A percentile compares a stretch with the other conserved stretches of the same genome.
phyloP scores from a whole-genome alignment of 345 rosid genomes.

The Melastoma malabathricum region DNA sequence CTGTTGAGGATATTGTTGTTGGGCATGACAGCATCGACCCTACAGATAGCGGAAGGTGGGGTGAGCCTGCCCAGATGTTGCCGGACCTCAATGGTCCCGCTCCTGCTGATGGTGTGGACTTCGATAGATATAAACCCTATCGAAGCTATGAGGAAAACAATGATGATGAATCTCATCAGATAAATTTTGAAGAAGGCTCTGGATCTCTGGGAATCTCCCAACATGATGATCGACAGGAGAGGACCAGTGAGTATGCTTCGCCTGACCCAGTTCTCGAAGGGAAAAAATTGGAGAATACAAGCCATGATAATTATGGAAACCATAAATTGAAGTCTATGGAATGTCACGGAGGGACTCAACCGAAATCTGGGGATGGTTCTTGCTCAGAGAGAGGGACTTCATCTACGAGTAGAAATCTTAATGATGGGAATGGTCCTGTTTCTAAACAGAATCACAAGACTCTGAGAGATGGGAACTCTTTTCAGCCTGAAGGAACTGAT shows the following conservation, averaged over 20 bases:
- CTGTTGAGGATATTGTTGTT: conserved; percentile 9
- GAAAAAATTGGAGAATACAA: too few species aligned
- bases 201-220: too few species aligned
- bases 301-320: too few species aligned
- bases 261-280: too few species aligned
- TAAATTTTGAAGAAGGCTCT: too few species aligned
- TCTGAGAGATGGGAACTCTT: too few species aligned
- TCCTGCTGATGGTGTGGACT: conserved; percentile 9
- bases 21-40: conserved; percentile 3
- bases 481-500: too few species aligned
- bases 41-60: conserved; percentile 29
- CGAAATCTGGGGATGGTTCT: background rate
- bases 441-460: too few species aligned
- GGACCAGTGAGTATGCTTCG: too few species aligned
- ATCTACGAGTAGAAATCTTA: conserved; percentile 4
- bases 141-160: conserved; percentile 6
- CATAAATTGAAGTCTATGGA: too few species aligned
- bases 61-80: conserved; percentile 5
- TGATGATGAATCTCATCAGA: background rate
- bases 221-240: too few species aligned
- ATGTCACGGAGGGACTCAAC: background rate
- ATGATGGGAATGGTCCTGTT: too few species aligned
- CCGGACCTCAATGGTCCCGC: conserved; percentile 10
- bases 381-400: conserved; percentile 8
- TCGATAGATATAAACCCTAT: conserved; percentile 19